Evolutionary conservation across 2,329 filamentous ascomycete species (phyloP).

Genomic region (Alternaria dauci): DNA sequence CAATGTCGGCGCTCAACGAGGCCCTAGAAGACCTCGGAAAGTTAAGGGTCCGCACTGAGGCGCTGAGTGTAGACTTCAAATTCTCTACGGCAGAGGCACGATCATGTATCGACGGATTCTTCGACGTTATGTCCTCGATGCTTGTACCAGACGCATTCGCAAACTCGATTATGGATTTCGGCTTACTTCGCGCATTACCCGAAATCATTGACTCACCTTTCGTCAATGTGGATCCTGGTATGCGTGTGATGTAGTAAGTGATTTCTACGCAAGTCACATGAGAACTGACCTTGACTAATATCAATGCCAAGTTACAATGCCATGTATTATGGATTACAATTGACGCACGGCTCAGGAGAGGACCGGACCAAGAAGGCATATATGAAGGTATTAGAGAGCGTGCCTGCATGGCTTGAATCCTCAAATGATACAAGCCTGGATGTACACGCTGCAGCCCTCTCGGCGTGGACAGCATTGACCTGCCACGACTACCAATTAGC

Average conservation of each 20-base stretch:
- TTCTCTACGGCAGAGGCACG: conserved; percentile 28
- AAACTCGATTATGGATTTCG: conserved; percentile 20
- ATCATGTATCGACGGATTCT: conserved; percentile 34
- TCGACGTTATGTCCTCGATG: conserved; percentile 22
- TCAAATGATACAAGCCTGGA: conserved; percentile 28
- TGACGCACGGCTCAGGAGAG: conserved; percentile 25
- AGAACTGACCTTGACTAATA: neutral
- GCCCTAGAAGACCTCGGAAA: conserved; percentile 39
- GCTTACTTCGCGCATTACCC: conserved; percentile 32
- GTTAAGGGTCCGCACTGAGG: conserved; percentile 31
- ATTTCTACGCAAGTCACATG: no score
- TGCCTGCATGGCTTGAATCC: conserved; percentile 38
- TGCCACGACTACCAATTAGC: conserved; percentile 41
- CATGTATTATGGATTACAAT: conserved; percentile 34
- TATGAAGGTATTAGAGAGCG: conserved; percentile 35
- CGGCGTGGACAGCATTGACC: conserved; percentile 34
- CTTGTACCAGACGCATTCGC: conserved; percentile 32
- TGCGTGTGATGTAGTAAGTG: conserved; percentile 34
- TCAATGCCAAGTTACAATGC: conserved; percentile 28
- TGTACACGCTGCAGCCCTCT: conserved; percentile 31
- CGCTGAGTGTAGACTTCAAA: conserved; percentile 18
- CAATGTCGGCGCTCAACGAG: conserved; percentile 38
- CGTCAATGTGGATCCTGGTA: conserved; percentile 34
- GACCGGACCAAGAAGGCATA: conserved; percentile 32
- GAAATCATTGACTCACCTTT: conserved; percentile 39